Percentiles rank a stretch among this genome's conserved stretches.
Conservation (phyloP, 805 yeast species). For the Spathaspora sp. region DNA sequence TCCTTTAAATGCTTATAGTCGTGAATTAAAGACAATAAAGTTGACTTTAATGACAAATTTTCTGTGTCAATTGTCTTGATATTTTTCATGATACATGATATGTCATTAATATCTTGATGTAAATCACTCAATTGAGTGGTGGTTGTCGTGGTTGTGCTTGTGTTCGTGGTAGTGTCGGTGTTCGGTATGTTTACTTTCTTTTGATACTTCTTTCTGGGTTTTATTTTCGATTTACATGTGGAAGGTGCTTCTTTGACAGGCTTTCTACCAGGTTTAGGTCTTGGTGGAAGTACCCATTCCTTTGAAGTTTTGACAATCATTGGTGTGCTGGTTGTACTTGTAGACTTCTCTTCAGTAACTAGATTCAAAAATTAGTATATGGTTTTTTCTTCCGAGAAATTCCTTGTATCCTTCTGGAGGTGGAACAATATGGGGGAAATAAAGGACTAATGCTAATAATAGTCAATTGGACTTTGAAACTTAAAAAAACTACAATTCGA, state of each 20-base stretch:
- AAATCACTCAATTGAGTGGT: constrained; percentile 1
- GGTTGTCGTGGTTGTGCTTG: neutral
- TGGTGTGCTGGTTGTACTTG: neutral
- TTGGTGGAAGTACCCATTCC: constrained; percentile 59
- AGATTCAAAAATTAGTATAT: constrained; percentile 1
- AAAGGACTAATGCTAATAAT: neutral
- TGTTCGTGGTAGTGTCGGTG: neutral
- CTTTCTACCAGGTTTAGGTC: constrained; percentile 60
- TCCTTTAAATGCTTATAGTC: constrained; percentile 35
- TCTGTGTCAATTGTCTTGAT: constrained; percentile 22
- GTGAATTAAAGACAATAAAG: constrained; percentile 33
- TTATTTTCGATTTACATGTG: neutral
- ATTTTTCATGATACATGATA: constrained; percentile 2
- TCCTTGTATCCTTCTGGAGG: neutral
- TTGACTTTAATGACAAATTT: constrained; percentile 31
- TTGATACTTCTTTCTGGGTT: constrained; percentile 3
- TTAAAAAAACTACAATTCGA: neutral
- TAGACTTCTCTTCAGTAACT: neutral
- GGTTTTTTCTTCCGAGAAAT: neutral
- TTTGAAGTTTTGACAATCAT: constrained; percentile 45
- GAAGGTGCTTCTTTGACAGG: constrained; percentile 23
- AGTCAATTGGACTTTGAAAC: neutral
- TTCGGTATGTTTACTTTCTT: neutral
- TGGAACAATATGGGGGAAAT: neutral
- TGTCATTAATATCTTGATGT: constrained; percentile 1